Evolutionary conservation across 225 moss, liverwort and hornwort genomes (phyloP).

Genomic region (Pseudisothecium myosuroides): DNA sequence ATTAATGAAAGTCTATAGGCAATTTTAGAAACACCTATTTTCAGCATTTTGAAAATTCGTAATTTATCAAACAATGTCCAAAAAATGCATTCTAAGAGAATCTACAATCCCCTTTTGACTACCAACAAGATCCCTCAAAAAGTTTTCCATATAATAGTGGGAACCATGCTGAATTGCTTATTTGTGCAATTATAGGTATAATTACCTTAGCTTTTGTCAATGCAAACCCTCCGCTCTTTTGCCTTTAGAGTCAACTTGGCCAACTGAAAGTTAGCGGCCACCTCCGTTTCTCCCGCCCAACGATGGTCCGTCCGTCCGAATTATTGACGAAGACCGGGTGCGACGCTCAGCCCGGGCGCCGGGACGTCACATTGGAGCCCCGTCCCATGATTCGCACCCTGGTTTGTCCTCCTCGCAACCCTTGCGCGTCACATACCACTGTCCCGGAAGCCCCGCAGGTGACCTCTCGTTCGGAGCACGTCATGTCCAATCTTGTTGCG

Average conservation of each 20-base stretch:
- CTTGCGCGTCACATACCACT: background rate
- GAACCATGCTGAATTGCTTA: too few species aligned
- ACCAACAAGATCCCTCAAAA: too few species aligned
- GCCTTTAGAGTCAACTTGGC: background rate
- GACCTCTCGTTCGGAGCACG: slow-evolving; percentile 10
- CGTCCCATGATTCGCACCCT: background rate
- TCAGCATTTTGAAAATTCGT: too few species aligned
- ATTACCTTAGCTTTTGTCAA: too few species aligned
- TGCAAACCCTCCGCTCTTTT: too few species aligned
- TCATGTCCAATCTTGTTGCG: background rate
- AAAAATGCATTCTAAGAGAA: too few species aligned
- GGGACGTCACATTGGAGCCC: background rate
- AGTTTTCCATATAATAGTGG: too few species aligned
- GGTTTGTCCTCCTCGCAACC: background rate
- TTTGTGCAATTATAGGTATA: too few species aligned
- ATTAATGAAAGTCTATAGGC: too few species aligned
- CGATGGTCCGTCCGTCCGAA: background rate
- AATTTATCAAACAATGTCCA: too few species aligned
- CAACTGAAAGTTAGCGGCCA: background rate
- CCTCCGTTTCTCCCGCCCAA: background rate
- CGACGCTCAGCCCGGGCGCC: background rate
- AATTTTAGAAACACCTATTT: too few species aligned
- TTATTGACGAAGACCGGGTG: slow-evolving; percentile 15
- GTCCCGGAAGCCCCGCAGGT: background rate
- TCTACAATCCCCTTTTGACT: too few species aligned